Conservation (phyloP, 2,329 filamentous ascomycete genomes). For the Microdochium nivale region DNA sequence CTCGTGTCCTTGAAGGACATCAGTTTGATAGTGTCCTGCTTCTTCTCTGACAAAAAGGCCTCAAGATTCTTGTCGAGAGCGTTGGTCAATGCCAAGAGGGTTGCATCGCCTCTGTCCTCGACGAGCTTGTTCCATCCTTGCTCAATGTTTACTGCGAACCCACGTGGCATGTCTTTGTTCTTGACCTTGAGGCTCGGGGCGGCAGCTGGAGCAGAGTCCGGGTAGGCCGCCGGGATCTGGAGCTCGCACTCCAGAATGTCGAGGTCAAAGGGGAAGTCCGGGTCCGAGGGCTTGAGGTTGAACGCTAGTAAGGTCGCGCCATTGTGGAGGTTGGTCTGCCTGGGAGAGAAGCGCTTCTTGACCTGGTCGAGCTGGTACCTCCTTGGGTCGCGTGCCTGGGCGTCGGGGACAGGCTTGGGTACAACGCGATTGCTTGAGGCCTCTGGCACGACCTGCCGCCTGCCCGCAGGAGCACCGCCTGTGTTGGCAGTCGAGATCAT, state of each 20-base stretch:
- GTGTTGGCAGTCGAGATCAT: constrained; percentile 30
- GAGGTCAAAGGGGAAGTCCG: constrained; percentile 76
- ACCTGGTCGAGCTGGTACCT: constrained; percentile 70
- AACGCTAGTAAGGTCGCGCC: constrained; percentile 53
- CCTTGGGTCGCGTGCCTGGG: constrained; percentile 58
- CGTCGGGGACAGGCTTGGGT: constrained; percentile 55
- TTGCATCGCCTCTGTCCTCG: constrained; percentile 42
- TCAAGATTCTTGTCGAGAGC: constrained; percentile 67
- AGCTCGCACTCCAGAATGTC: constrained; percentile 60
- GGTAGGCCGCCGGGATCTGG: constrained; percentile 56
- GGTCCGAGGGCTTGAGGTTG: constrained; percentile 64
- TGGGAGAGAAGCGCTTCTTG: constrained; percentile 52
- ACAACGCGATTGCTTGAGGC: constrained; percentile 42
- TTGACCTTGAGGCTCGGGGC: constrained; percentile 52
- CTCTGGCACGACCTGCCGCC: constrained; percentile 37
- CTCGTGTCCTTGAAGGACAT: constrained; percentile 51
- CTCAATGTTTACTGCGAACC: constrained; percentile 70
- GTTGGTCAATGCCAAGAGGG: constrained; percentile 59
- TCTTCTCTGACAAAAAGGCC: constrained; percentile 57
- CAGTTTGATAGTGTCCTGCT: constrained; percentile 65
- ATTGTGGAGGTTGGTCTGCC: constrained; percentile 30
- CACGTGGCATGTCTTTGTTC: constrained; percentile 62
- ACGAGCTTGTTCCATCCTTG: constrained; percentile 62
- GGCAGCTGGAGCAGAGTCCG: constrained; percentile 24
- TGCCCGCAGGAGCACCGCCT: constrained; percentile 18